Conservation (phyloP, 2,329 filamentous ascomycete genomes). For the Nigrospora oryzae region DNA sequence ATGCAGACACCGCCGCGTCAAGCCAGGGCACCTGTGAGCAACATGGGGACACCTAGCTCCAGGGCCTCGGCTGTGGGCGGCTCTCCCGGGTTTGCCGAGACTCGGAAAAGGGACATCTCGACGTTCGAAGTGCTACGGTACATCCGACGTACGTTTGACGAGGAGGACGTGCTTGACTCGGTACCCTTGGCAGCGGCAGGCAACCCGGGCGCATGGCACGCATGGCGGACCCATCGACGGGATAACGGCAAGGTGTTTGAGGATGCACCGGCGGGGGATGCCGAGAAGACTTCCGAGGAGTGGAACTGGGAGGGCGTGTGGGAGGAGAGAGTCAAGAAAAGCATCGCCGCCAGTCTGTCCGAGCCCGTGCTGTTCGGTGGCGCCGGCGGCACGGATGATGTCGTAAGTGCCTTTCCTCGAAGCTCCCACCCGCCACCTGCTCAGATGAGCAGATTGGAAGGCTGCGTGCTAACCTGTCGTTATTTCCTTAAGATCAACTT, state of each 20-base stretch:
- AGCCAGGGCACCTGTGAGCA: constrained; percentile 13
- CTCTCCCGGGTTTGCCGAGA: constrained; percentile 30
- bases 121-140: constrained; percentile 69
- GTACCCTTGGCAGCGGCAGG: constrained; percentile 76
- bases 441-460: too few species aligned
- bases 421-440: constrained; percentile 1
- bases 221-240: constrained; percentile 69
- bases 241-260: constrained; percentile 33
- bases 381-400: constrained; percentile 54
- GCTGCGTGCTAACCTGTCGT: too few species aligned
- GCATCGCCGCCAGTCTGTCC: constrained; percentile 66
- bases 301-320: constrained; percentile 99
- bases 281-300: constrained; percentile 34
- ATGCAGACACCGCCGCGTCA: constrained; percentile 19
- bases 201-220: constrained; percentile 89
- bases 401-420: constrained; percentile 44
- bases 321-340: constrained; percentile 79
- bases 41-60: constrained; percentile 14
- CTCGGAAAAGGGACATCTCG: constrained; percentile 35
- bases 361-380: constrained; percentile 73
- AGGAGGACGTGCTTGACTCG: constrained; percentile 67
- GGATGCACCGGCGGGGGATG: background rate
- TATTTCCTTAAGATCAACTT: constrained; percentile 51
- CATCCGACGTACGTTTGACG: constrained; percentile 73
- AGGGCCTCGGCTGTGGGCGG: constrained; percentile 16